These are phyloP conservation scores for Pythium plurisporium DNA, from an alignment of 352 stramenopile genomes.

Conservation along the genomic window DNA sequence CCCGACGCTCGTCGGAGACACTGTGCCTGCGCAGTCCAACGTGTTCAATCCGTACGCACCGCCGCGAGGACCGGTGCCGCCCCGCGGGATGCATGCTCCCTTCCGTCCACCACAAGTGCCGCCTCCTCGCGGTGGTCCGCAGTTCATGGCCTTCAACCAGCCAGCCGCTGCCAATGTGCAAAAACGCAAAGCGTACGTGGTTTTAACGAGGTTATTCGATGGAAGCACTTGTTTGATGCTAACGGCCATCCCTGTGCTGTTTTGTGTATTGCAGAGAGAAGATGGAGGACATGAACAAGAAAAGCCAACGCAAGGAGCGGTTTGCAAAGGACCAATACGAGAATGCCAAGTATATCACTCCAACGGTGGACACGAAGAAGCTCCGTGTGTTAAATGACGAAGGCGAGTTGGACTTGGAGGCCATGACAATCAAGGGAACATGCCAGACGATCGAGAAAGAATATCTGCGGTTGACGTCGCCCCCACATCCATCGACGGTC, in stretches of 20 bases:
- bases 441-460: constrained; percentile 96
- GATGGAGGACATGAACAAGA: constrained; percentile 50
- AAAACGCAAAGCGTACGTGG: constrained; percentile 67
- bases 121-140: not conserved
- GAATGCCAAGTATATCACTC: constrained; percentile 54
- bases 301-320: constrained; percentile 67
- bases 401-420: constrained; percentile 78
- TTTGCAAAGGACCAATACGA: constrained; percentile 75
- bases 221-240: too few species aligned
- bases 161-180: constrained; percentile 36
- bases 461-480: constrained; percentile 96
- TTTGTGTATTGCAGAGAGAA: constrained; percentile 12
- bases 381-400: constrained; percentile 72
- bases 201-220: not conserved
- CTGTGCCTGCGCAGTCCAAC: constrained; percentile 17
- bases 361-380: constrained; percentile 63
- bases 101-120: not conserved
- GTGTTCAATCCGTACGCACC: constrained; percentile 7
- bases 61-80: constrained; percentile 2
- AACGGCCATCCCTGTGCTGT: too few species aligned
- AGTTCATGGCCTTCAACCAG: constrained; percentile 50
- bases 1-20: constrained; percentile 61
- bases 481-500: constrained; percentile 93
- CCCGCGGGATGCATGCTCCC: constrained; percentile 3
- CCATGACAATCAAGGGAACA: constrained; percentile 93